Base-by-base conservation (phyloP, 768 basidiomycete species). In the Artomyces pyxidatus region DNA sequence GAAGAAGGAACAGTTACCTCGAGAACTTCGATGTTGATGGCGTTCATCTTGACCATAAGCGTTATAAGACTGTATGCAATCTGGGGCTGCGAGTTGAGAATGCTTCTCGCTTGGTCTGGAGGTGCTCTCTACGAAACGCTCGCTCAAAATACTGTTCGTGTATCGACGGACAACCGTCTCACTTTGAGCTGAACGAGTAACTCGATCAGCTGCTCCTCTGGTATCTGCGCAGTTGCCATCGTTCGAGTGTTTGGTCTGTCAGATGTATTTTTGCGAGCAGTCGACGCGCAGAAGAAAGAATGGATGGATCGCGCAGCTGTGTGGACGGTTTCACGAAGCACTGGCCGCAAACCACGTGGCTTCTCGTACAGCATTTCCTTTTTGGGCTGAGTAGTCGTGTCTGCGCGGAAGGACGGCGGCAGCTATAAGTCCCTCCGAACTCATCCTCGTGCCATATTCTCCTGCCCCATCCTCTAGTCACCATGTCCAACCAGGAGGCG, bases 11-110 rank as follows among this genome's bases (percentile, higher is more conserved):
- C 17, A 28, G 37, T 29, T 68, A 86, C 86, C 71, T 87, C 84
- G 55, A 88, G 78, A 6, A 87, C 84, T 39, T 87, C 81, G 42
- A 85, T 71, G 43, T 87, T 79, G 30, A 88, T 72, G 0, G 83
- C 83, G 48, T 83, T 80, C 67, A 88, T 78, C 48, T 77, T 78
- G 19, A 87, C 85, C 85, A 88, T 86, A 30, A 88, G 75, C 0
- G 75, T 74, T 50, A 89, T 84, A 0, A 89, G 68, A 2, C 83
- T 84, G 63, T 86, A 88, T 0, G 85, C 80, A 48, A 89, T 86
- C 45, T 81, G 80, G 0, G 86, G 86, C 52, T 85, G 84, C 14
- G 73, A 71, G 55, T 83, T 83, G 37, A 89, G 70, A 57, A 89
- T 85, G 27, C 72, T 69, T 17, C 76, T 72, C 2, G 85, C 85